Evolutionary conservation across 805 yeast species (phyloP), one percentile per base, ranked within the genome.

Genomic region (Pichia sporocuriosa): DNA sequence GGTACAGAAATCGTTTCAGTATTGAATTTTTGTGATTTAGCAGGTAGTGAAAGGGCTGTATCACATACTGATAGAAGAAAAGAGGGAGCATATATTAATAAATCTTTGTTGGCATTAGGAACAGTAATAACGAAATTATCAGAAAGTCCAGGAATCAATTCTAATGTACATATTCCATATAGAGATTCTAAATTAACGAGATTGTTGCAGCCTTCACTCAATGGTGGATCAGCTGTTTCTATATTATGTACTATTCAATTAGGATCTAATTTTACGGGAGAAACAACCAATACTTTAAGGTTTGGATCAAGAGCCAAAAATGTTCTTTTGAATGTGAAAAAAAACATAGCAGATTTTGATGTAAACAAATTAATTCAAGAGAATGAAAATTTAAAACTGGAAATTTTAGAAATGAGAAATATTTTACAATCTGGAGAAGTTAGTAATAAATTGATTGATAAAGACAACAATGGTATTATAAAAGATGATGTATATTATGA

Each of bases 241-340:
- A 81, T 93, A 5, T 69, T 90, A 21, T 93, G 97, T 59, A 90
- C 97, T 0, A 79, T 90, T 15, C 89, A 85, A 53, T 63, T 84
- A 33, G 77, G 83, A 3, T 61, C 63, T 17, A 70, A 70, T 19
- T 71, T 79, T 1, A 63, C 73, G n/a, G 70, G 84, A 0, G 97
- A 90, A 58, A 86, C 97, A 0, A 67, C 80, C 30, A 87, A 86
- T 57, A 89, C 97, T 0, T 67, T 93, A 21, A 65, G 97, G 39
- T 93, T 93, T 66, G 97, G 96, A 0, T 84, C 95, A 0, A 69
- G 96, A 46, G 97, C 97, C 2, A 89, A 88, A 55, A 87, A 90
- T 58, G 79, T 93, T 38, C 70, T 78, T 11, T 71, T 89, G 53
- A 72, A 70, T 41, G 95, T 85, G 6, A 73, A 73, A 39, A 73